These are phyloP conservation scores for Strobilomyces dryophilus DNA, from an alignment of 768 basidiomycete genomes.

Conservation along the genomic window DNA sequence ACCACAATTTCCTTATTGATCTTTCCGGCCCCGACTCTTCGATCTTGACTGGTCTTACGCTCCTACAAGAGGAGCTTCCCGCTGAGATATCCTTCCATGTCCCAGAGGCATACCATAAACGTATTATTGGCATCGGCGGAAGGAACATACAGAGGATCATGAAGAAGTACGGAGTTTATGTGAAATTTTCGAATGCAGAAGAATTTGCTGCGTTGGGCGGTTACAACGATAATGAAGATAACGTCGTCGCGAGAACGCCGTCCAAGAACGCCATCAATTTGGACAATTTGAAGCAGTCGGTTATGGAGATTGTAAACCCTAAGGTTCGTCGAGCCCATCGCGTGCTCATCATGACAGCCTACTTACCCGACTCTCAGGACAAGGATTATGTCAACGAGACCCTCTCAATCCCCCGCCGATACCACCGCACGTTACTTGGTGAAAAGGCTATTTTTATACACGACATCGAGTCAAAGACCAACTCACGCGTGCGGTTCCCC, in stretches of 20 bases:
- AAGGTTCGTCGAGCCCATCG: constrained; percentile 57
- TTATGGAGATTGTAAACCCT: constrained; percentile 96
- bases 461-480: constrained; percentile 96
- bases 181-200: constrained; percentile 98
- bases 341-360: background rate
- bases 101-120: constrained; percentile 96
- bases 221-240: constrained; percentile 96
- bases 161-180: constrained; percentile 99
- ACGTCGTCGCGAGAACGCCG: constrained; percentile 96
- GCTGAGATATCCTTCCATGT: constrained; percentile 99
- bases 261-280: constrained; percentile 96
- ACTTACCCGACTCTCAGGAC: constrained; percentile 50
- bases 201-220: constrained; percentile 94
- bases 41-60: constrained; percentile 80
- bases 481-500: constrained; percentile 87
- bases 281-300: constrained; percentile 90
- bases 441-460: constrained; percentile 97
- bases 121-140: constrained; percentile 97
- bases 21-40: constrained; percentile 81
- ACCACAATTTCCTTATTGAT: constrained; percentile 92
- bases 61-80: constrained; percentile 96
- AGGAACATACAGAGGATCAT: constrained; percentile 98
- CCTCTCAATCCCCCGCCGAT: constrained; percentile 88
- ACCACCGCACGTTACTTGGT: constrained; percentile 91
- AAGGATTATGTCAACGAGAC: constrained; percentile 96